A percentile compares a stretch with the other conserved stretches of the same genome.
These are phyloP conservation scores for Xanthoconium purpureum DNA, from an alignment of 768 basidiomycete genomes.

Conservation along the genomic window DNA sequence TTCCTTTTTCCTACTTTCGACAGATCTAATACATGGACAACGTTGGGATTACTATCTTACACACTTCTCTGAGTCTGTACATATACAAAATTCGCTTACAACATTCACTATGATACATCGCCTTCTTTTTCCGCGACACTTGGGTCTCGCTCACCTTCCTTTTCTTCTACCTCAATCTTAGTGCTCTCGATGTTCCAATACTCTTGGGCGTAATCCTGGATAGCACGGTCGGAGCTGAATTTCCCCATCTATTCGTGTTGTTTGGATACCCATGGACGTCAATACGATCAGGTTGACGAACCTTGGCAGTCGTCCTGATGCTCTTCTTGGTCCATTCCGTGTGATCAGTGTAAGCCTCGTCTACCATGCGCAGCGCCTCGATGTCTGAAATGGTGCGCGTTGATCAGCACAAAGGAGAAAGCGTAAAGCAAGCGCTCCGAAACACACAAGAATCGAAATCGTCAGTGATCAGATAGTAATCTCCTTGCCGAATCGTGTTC, in stretches of 20 bases:
- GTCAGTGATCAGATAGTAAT: conserved; percentile 82
- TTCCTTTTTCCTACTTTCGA: conserved; percentile 10
- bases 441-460: conserved; percentile 89
- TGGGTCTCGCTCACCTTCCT: background rate
- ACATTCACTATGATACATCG: conserved; percentile 4
- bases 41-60: conserved; percentile 13
- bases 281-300: conserved; percentile 41
- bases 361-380: conserved; percentile 79
- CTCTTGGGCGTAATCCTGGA: conserved; percentile 87
- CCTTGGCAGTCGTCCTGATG: conserved; percentile 78
- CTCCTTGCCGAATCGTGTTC: conserved; percentile 72
- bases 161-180: conserved; percentile 26
- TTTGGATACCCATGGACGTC: conserved; percentile 48
- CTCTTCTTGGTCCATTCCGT: conserved; percentile 92
- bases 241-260: conserved; percentile 75
- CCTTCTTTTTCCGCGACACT: background rate
- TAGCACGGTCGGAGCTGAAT: conserved; percentile 92
- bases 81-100: conserved; percentile 7
- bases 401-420: background rate
- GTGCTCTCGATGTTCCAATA: conserved; percentile 73
- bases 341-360: conserved; percentile 81
- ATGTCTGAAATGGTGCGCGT: conserved; percentile 49
- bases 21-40: conserved; percentile 11
- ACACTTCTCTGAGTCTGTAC: background rate
- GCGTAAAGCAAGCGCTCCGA: no score